Conservation (phyloP, 257 asterid species). For the Scutellaria baicalensis region DNA sequence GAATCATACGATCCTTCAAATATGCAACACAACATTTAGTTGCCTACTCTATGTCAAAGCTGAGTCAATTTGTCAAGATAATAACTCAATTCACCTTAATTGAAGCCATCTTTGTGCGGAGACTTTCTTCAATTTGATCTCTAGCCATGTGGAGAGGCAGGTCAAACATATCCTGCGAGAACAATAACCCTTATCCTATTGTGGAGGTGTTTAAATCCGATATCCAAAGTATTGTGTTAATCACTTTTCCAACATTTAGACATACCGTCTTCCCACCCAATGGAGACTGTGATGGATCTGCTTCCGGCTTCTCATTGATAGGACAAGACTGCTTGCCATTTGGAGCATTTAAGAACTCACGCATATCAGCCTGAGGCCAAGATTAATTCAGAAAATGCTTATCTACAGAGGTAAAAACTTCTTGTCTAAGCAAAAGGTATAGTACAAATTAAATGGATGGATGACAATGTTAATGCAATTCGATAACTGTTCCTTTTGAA, state of each 20-base stretch:
- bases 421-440: not conserved
- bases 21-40: slow-evolving; percentile 6
- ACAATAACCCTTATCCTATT: not conserved
- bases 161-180: slow-evolving; percentile 65
- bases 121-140: slow-evolving; percentile 83
- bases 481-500: not conserved
- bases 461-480: not conserved
- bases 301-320: slow-evolving; percentile 48
- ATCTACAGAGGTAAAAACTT: not conserved
- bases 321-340: slow-evolving; percentile 61
- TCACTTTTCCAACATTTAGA: not conserved
- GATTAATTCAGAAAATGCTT: slow-evolving; percentile 6
- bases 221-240: not conserved
- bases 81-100: slow-evolving; percentile 46
- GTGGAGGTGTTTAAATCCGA: slow-evolving; percentile 1
- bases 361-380: slow-evolving; percentile 68
- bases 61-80: not conserved
- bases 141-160: slow-evolving; percentile 86
- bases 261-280: slow-evolving; percentile 85
- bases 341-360: slow-evolving; percentile 75
- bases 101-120: slow-evolving; percentile 71
- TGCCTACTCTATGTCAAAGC: not conserved
- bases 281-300: slow-evolving; percentile 72
- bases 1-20: slow-evolving; percentile 84
- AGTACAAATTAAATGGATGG: not conserved